Evolutionary conservation across 169 alveolate species (phyloP).

Genomic region (Plasmodium coatneyi): DNA sequence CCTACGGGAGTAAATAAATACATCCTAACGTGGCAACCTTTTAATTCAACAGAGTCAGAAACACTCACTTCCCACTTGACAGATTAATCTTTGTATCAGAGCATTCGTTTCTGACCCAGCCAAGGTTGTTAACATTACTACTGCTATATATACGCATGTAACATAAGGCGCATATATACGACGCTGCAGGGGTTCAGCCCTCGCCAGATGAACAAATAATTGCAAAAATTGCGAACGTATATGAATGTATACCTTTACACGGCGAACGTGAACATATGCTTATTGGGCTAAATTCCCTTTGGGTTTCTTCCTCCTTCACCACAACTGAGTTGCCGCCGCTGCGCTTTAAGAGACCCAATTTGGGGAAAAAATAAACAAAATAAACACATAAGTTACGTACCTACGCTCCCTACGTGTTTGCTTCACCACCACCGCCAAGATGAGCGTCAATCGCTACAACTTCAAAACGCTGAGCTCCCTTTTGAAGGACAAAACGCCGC

Average conservation of each 20-base stretch:
- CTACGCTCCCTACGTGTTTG: neutral
- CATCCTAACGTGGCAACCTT: neutral
- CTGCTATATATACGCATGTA: neutral
- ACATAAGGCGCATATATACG: neutral
- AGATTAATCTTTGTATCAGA: neutral
- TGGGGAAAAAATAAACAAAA: neutral
- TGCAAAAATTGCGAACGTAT: neutral
- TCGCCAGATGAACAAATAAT: neutral
- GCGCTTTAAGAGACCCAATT: neutral
- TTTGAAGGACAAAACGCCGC: constrained; percentile 78
- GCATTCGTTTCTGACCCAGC: neutral
- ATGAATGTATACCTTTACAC: neutral
- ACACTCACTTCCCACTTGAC: neutral
- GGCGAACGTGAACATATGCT: neutral
- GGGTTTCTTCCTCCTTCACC: neutral
- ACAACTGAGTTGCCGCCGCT: neutral
- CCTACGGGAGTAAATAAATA: neutral
- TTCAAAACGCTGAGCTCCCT: constrained; percentile 47
- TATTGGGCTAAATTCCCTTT: neutral
- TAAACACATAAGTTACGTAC: neutral
- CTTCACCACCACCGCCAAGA: constrained; percentile 4
- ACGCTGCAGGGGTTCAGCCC: neutral
- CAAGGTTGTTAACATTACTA: neutral
- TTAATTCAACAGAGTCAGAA: neutral
- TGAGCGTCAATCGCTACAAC: constrained; percentile 47